phyloP scores from a whole-genome alignment of 2,329 filamentous ascomycete genomes.

The Alternaria ventricosa region DNA sequence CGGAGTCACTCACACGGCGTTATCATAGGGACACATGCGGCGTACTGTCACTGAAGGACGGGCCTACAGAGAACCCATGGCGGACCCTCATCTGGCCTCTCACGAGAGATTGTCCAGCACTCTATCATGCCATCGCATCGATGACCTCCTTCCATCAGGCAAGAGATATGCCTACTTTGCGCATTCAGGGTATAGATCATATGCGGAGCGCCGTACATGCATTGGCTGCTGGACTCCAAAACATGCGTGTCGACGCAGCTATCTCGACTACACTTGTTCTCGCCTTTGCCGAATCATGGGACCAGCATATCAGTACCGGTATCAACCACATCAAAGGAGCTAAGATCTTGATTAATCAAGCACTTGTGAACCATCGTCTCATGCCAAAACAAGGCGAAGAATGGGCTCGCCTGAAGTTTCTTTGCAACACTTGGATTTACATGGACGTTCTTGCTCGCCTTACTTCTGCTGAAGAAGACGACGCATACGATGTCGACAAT shows the following conservation, averaged over 20 bases:
- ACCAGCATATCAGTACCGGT: slow-evolving; percentile 71
- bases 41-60: slow-evolving; percentile 74
- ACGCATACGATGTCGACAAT: slow-evolving; percentile 59
- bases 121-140: slow-evolving; percentile 72
- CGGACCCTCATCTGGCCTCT: slow-evolving; percentile 73
- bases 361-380: slow-evolving; percentile 58
- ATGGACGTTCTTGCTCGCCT: slow-evolving; percentile 75
- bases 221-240: slow-evolving; percentile 65
- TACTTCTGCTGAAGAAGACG: slow-evolving; percentile 66
- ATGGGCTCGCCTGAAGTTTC: slow-evolving; percentile 64
- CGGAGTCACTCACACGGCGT: slow-evolving; percentile 67
- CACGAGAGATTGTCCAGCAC: slow-evolving; percentile 66
- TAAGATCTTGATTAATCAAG: slow-evolving; percentile 67
- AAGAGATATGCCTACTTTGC: slow-evolving; percentile 62
- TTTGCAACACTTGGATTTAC: slow-evolving; percentile 76
- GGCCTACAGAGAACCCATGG: slow-evolving; percentile 73
- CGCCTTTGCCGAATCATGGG: slow-evolving; percentile 75
- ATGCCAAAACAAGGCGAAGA: slow-evolving; percentile 50
- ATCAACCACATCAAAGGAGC: slow-evolving; percentile 74
- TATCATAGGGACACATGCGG: slow-evolving; percentile 73
- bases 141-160: slow-evolving; percentile 73
- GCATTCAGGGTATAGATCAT: slow-evolving; percentile 70
- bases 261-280: slow-evolving; percentile 73
- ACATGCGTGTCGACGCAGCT: slow-evolving; percentile 69
- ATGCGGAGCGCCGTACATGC: slow-evolving; percentile 69